Conservation (phyloP, 1,139 yeast species). For the Suhomyces bribrorum region DNA sequence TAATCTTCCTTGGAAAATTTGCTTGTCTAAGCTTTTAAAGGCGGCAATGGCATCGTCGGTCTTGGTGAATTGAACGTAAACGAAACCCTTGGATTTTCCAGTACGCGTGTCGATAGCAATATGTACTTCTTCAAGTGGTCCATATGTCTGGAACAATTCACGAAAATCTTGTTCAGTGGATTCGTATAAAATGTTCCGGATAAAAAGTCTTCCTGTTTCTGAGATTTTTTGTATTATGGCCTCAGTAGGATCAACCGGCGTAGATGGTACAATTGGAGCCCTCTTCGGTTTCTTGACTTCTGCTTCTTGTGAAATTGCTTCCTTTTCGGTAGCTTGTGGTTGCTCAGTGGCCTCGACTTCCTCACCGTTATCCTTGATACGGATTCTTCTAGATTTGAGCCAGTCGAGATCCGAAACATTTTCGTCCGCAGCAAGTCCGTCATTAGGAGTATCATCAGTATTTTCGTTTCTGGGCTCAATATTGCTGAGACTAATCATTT, state of each 20-base stretch:
- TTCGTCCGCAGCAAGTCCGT: slow-evolving; percentile 48
- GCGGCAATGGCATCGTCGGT: slow-evolving; percentile 77
- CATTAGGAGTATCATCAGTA: slow-evolving; percentile 22
- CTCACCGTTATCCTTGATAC: slow-evolving; percentile 50
- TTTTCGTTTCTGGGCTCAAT: slow-evolving; percentile 17
- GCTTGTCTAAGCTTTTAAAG: slow-evolving; percentile 72
- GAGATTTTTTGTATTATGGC: slow-evolving; percentile 46
- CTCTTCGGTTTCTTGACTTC: slow-evolving; percentile 18
- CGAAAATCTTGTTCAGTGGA: slow-evolving; percentile 80
- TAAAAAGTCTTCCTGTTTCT: slow-evolving; percentile 78
- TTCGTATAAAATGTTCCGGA: slow-evolving; percentile 81
- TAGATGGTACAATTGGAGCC: slow-evolving; percentile 7
- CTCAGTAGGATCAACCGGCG: slow-evolving; percentile 12
- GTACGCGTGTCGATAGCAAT: slow-evolving; percentile 89
- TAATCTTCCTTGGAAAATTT: slow-evolving; percentile 91
- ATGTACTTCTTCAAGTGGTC: slow-evolving; percentile 76
- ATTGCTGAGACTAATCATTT: slow-evolving; percentile 21
- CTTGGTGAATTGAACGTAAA: slow-evolving; percentile 71
- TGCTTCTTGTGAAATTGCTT: slow-evolving; percentile 12
- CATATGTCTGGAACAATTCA: slow-evolving; percentile 56
- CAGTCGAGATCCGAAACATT: slow-evolving; percentile 81
- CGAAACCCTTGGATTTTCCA: slow-evolving; percentile 91
- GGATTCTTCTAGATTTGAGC: slow-evolving; percentile 74
- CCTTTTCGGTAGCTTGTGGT: slow-evolving; percentile 16
- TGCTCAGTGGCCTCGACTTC: background rate